These are phyloP conservation scores for Lasiosphaeriaceae sp. DNA, from an alignment of 495 filamentous ascomycete species.

Conservation along the genomic window DNA sequence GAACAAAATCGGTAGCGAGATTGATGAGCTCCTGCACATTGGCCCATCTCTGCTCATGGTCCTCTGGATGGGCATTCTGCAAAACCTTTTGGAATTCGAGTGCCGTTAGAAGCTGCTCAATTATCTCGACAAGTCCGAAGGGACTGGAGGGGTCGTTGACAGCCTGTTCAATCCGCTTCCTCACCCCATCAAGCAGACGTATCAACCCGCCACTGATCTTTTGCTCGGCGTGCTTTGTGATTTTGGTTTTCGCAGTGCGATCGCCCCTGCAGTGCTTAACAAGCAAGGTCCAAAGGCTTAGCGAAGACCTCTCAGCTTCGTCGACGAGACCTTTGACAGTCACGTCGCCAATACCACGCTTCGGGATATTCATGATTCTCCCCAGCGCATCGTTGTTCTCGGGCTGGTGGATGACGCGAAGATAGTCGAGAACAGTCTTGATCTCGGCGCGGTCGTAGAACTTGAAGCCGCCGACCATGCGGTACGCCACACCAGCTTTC, in stretches of 20 bases:
- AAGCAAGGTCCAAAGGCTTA: conserved; percentile 72
- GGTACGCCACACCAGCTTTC: conserved; percentile 82
- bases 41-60: conserved; percentile 81
- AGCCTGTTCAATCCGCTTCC: conserved; percentile 56
- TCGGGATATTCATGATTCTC: conserved; percentile 81
- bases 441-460: conserved; percentile 95
- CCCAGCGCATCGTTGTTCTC: conserved; percentile 84
- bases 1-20: conserved; percentile 68
- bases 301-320: conserved; percentile 64
- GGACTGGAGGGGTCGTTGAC: conserved; percentile 21
- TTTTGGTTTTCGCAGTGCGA: conserved; percentile 58
- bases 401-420: conserved; percentile 80
- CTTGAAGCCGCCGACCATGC: conserved; percentile 84
- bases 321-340: conserved; percentile 71
- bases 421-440: conserved; percentile 83
- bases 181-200: conserved; percentile 54
- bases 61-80: conserved; percentile 62
- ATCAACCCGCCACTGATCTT: conserved; percentile 37
- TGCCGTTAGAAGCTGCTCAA: conserved; percentile 70
- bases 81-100: conserved; percentile 72
- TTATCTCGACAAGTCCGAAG: conserved; percentile 61
- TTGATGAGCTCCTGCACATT: conserved; percentile 86
- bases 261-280: conserved; percentile 67
- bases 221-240: conserved; percentile 65
- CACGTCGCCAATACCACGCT: conserved; percentile 75